Evolutionary conservation across 352 stramenopile genomes (phyloP), one percentile per base, ranked within the genome.

Genomic region (Globisporangium perplexum): DNA sequence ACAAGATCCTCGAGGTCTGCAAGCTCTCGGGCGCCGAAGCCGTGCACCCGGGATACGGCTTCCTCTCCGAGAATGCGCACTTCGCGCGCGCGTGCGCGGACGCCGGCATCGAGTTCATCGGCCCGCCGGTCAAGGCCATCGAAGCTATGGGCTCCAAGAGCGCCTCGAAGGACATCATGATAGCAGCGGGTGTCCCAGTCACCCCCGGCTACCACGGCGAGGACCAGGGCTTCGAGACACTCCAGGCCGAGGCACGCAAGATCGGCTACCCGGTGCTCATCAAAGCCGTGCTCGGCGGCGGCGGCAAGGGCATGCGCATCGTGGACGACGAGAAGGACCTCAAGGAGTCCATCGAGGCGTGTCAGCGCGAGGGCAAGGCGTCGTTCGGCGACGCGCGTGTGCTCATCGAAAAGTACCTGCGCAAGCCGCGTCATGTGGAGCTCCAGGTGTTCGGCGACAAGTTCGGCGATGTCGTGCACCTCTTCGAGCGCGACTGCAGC

Each of bases 221-320:
- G 31, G 85, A 96, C 60, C 90, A 97, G 69, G 80, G 61, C 38
- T 71, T 91, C 43, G 84, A 83, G 52, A 80, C 69, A 23, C 66
- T 97, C 10, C 59, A 88, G 55, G 63, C 57, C 18, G 88, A 96
- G 55, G 88, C 92, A 3, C 66, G 69, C 20, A 75, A 84, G 57
- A 96, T 98, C 38, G 92, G 92, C 2, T 98, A 96, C 63, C 91
- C 91, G 0, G 81, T 98, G 50, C 80, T 98, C 47, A 90, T 97
- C 55, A 98, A 98, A 68, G 91, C 91, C 7, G 83, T 95, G 31
- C 71, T 94, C 31, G 90, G 90, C 30, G 90, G 90, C 22, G 90
- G 90, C 38, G 90, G 90, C 47, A 97, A 90, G 73, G 92, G 92
- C 26, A 98, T 98, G 90, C 72, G 91, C 39, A 90, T 97, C 31